Base-by-base conservation (phyloP, 768 basidiomycete genomes). In the Podaxis rugospora region DNA sequence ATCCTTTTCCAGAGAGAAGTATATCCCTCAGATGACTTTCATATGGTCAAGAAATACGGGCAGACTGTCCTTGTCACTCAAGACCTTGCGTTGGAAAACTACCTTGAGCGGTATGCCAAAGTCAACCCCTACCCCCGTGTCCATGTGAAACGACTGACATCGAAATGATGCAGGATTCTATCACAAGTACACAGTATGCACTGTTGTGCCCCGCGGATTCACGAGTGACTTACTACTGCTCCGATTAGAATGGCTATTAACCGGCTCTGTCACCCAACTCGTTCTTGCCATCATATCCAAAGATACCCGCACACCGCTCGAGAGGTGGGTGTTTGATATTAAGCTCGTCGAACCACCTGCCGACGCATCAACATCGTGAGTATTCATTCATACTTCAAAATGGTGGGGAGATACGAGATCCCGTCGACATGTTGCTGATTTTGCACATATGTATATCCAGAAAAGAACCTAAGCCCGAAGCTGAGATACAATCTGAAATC, bases 11-110 rank as follows among this genome's bases (percentile, higher is more conserved):
- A 98, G 76, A 83, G 97, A 47, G 94, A 93, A 61, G 91, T 99
- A 18, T 99, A 98, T 72, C 97, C 97, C 2, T 88, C 93, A 0
- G 97, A 98, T 73, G 97, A 99, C 77, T 99, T 99, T 72, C 90
- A 93, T 70, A 95, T 97, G 93, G 96, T 99, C 62, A 99, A 98
- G 75, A 99, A 98, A 73, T 99, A 98, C 66, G 96, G 97, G 0
- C 88, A 98, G 70, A 95, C 93, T 0, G 92, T 99, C 55, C 82
- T 98, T 25, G 90, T 98, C 5, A 97, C 95, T 0, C 90, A 95
- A 65, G 96, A 99, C 66, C 86, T 95, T 51, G 90, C 90, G 3
- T 77, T 99, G 51, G 93, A 98, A 70, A 92, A 89, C 69, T 98
- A 99, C 70, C 83, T 98, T n/a, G 87, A 90, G 57, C 85, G 85